A percentile compares a stretch with the other conserved stretches of the same genome.
Evolutionary conservation across 1,139 yeast genomes (phyloP).

Genomic region (Kodamaea sp.): DNA sequence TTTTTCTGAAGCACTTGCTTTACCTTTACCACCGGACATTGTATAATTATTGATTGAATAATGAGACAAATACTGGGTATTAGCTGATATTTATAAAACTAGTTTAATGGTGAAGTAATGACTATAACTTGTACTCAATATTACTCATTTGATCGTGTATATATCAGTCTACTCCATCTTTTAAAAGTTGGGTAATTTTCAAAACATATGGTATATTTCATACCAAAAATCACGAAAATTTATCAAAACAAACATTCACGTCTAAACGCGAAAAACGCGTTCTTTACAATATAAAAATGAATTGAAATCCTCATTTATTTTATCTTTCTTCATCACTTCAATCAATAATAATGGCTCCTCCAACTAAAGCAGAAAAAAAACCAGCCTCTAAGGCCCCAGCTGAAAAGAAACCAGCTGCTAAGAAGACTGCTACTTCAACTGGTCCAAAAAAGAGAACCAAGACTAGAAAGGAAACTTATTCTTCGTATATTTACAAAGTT

Average conservation of each 20-base stretch:
- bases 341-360: conserved; percentile 24
- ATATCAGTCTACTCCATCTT: neutral
- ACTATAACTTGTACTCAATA: neutral
- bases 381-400: conserved; percentile 31
- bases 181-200: neutral
- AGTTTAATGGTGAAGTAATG: too few relatives aligned
- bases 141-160: neutral
- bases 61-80: neutral
- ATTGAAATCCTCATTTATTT: neutral
- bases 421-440: conserved; percentile 25
- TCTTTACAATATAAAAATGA: conserved; percentile 1
- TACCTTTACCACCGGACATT: conserved; percentile 99
- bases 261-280: conserved; percentile 1
- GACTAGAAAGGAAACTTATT: conserved; percentile 98
- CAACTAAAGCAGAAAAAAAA: conserved; percentile 27
- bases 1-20: conserved; percentile 90
- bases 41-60: conserved; percentile 2
- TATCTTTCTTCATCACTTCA: neutral
- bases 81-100: too few relatives aligned
- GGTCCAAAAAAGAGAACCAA: conserved; percentile 90
- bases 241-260: neutral
- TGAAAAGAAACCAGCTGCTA: conserved; percentile 31
- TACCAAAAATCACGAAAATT: too few relatives aligned
- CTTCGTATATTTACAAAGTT: conserved; percentile 97
- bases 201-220: neutral